phyloP scores from a whole-genome alignment of 352 stramenopile genomes.

The Phytophthora syringae region DNA sequence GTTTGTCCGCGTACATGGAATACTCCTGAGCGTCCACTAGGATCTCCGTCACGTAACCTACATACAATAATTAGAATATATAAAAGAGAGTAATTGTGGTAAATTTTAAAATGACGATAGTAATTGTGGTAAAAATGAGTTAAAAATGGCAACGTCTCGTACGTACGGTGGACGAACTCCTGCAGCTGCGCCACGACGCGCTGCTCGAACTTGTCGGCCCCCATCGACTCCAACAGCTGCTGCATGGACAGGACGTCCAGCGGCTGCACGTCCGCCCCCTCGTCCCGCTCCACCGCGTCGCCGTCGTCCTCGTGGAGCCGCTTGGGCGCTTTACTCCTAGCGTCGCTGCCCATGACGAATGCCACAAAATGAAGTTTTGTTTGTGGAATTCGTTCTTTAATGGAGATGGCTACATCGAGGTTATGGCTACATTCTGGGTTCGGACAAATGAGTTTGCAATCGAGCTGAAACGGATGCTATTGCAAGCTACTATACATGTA shows the following conservation, averaged over 20 bases:
- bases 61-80: background rate
- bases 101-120: too few species aligned
- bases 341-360: slow-evolving; percentile 55
- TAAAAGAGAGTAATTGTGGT: too few species aligned
- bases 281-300: slow-evolving; percentile 39
- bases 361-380: slow-evolving; percentile 8
- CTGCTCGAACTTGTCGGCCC: slow-evolving; percentile 78
- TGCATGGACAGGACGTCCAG: slow-evolving; percentile 69
- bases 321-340: slow-evolving; percentile 45
- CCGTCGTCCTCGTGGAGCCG: slow-evolving; percentile 72
- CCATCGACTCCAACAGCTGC: slow-evolving; percentile 80
- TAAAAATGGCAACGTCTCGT: too few species aligned
- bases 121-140: too few species aligned
- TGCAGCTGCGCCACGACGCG: slow-evolving; percentile 83
- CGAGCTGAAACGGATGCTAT: background rate
- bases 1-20: slow-evolving; percentile 77
- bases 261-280: slow-evolving; percentile 50
- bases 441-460: background rate
- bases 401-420: slow-evolving; percentile 2
- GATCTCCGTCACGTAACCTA: slow-evolving; percentile 85
- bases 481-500: too few species aligned
- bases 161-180: slow-evolving; percentile 85
- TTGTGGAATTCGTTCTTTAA: slow-evolving; percentile 12
- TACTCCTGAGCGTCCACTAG: slow-evolving; percentile 89
- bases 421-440: background rate